These are phyloP conservation scores for Hebeloma cylindrosporum DNA, from an alignment of 768 basidiomycete species.

Conservation along the genomic window DNA sequence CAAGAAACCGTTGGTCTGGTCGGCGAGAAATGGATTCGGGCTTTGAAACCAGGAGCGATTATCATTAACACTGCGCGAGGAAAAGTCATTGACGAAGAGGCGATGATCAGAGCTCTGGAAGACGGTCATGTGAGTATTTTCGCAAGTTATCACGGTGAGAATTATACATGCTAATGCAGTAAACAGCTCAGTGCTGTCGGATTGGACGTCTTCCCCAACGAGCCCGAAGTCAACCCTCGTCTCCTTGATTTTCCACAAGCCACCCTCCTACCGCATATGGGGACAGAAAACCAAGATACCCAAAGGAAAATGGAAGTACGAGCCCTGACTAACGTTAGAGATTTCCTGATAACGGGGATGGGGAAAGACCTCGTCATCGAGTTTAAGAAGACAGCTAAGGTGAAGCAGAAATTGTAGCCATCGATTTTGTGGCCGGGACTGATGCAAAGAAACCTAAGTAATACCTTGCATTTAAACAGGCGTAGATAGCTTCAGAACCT, in stretches of 20 bases:
- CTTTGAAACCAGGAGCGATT: slow-evolving; percentile 74
- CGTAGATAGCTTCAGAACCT: not conserved
- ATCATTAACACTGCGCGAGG: slow-evolving; percentile 91
- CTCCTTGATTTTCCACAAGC: slow-evolving; percentile 81
- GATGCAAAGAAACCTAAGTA: slow-evolving; percentile 5
- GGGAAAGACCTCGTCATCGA: slow-evolving; percentile 73
- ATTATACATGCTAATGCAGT: not conserved
- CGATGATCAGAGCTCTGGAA: slow-evolving; percentile 81
- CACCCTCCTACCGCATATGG: slow-evolving; percentile 89
- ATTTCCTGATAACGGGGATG: slow-evolving; percentile 62
- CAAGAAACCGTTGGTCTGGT: slow-evolving; percentile 72
- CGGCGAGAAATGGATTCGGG: slow-evolving; percentile 71
- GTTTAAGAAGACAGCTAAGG: slow-evolving; percentile 29
- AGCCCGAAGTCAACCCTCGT: slow-evolving; percentile 77
- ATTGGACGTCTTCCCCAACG: slow-evolving; percentile 84
- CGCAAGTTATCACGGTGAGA: slow-evolving; percentile 10
- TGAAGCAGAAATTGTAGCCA: slow-evolving; percentile 30
- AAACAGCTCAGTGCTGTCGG: slow-evolving; percentile 74
- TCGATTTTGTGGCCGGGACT: not conserved
- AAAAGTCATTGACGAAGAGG: slow-evolving; percentile 85
- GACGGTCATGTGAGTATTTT: slow-evolving; percentile 75
- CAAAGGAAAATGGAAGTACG: slow-evolving; percentile 83
- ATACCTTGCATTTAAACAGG: not conserved
- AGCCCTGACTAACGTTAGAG: slow-evolving; percentile 74
- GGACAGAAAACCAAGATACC: slow-evolving; percentile 81